Evolutionary conservation across 345 rosid species (phyloP).

Genomic region (Hibiscus mutabilis): DNA sequence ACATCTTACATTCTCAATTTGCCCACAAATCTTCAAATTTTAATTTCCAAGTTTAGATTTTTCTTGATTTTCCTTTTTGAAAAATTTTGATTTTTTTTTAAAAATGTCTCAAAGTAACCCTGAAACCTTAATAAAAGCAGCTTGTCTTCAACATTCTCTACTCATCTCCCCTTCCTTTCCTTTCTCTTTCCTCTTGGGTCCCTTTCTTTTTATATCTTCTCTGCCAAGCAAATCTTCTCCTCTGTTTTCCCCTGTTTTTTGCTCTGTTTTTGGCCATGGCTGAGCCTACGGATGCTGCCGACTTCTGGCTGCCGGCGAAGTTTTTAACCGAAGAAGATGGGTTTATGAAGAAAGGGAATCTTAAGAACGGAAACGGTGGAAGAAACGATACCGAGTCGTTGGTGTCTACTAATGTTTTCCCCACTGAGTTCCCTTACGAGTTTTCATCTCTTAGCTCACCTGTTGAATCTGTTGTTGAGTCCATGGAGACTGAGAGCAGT

Average conservation of each 20-base stretch:
- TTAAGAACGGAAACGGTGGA: neutral
- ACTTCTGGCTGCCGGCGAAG: conserved; percentile 37
- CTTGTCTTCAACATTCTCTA: conserved; percentile 45
- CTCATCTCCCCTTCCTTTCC: neutral
- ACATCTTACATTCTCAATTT: neutral
- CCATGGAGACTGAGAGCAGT: conserved; percentile 53
- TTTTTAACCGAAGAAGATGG: conserved; percentile 23
- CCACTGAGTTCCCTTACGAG: conserved; percentile 63
- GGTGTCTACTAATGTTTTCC: conserved; percentile 25
- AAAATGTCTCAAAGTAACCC: conserved; percentile 35
- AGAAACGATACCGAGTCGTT: neutral
- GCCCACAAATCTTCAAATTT: neutral
- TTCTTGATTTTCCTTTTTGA: neutral
- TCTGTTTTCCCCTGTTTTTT: neutral
- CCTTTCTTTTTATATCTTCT: neutral
- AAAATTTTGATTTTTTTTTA: neutral
- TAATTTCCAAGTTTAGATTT: neutral
- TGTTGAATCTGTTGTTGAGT: conserved; percentile 40
- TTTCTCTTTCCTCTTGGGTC: neutral
- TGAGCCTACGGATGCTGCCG: conserved; percentile 23
- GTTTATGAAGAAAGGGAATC: conserved; percentile 13
- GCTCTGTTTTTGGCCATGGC: conserved; percentile 28
- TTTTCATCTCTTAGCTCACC: conserved; percentile 44
- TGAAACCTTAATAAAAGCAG: conserved; percentile 58
- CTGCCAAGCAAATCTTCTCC: neutral